Evolutionary conservation across 2,329 filamentous ascomycete genomes (phyloP), one percentile per base, ranked within the genome.

Genomic region (Fusarium siculi): DNA sequence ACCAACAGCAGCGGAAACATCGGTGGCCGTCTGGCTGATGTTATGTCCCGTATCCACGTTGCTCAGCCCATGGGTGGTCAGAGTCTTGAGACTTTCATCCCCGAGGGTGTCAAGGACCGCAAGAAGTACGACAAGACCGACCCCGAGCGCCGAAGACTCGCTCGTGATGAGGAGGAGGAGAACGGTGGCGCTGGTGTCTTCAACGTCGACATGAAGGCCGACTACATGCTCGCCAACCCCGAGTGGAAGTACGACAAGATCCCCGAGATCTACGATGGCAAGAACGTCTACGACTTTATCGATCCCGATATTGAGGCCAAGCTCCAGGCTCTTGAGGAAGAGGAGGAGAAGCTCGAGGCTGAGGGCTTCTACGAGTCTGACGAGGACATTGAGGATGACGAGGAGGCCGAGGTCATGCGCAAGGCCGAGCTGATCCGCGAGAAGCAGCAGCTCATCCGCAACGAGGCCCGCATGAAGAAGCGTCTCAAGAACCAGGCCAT

Each of bases 241-340:
- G 94, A 96, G 66, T 98, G 96, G 96, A 97, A 97, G 83, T 90
- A 97, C 81, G 97, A 99, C 85, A 94, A 93, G 84, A 93, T 98
- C 62, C 96, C 96, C 37, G 96, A 99, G 84, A 88, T 98, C 54
- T 93, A 95, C 82, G 92, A 98, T 80, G 96, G 96, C 83, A 95
- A 96, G 88, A 99, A 99, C 82, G 93, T 99, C 65, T 96, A 96
- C 85, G 96, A 99, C 84, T 99, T 94, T 82, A 91, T 99, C 79
- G 96, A 98, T 79, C 95, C 96, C 2, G 97, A 99, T 63, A 99
- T 99, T 80, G 96, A 97, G 79, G 89, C 91, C 75, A 98, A 97
- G 86, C 89, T 99, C 55, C 92, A 92, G 57, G 94, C 94, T 63
- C 88, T 99, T 39, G 96, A 99, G 83, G 95, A 95, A 72, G 97